phyloP scores from a whole-genome alignment of 202 grass and related monocot genomes.

The Saccharum hybrid region DNA sequence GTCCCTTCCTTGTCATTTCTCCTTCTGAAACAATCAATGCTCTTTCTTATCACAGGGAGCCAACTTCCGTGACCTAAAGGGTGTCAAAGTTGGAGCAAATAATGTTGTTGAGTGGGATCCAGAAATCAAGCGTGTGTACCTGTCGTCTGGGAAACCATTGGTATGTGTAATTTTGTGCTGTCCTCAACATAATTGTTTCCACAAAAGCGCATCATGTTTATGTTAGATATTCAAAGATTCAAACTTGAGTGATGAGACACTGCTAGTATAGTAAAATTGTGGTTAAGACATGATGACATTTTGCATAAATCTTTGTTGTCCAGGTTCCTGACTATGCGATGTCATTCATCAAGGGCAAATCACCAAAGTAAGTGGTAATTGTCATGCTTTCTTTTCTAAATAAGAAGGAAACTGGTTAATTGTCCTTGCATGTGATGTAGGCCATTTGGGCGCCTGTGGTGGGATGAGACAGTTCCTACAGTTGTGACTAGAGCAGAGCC shows the following conservation, averaged over 20 bases:
- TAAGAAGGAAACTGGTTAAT: neutral
- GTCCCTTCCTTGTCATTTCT: neutral
- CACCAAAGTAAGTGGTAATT: slow-evolving; percentile 57
- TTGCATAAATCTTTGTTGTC: neutral
- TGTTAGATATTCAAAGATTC: too few species aligned
- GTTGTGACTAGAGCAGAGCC: slow-evolving; percentile 86
- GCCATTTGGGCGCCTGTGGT: slow-evolving; percentile 88
- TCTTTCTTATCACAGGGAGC: slow-evolving; percentile 57
- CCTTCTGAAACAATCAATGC: neutral
- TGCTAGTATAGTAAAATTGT: too few species aligned
- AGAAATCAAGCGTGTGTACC: slow-evolving; percentile 44
- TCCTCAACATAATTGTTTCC: neutral
- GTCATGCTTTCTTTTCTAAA: neutral
- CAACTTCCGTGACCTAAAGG: slow-evolving; percentile 75
- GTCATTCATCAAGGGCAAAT: slow-evolving; percentile 74
- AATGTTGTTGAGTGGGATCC: slow-evolving; percentile 67
- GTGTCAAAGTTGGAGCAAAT: slow-evolving; percentile 66
- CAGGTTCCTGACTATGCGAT: slow-evolving; percentile 89
- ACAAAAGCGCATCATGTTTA: too few species aligned
- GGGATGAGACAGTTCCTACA: slow-evolving; percentile 90
- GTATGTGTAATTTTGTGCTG: slow-evolving; percentile 34
- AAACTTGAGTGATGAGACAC: too few species aligned
- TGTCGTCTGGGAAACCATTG: slow-evolving; percentile 78
- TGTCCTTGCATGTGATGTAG: slow-evolving; percentile 38
- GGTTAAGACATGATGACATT: neutral